Evolutionary conservation across 805 yeast genomes (phyloP), one percentile per base, ranked within the genome.

Genomic region (Ogataea allantospora): DNA sequence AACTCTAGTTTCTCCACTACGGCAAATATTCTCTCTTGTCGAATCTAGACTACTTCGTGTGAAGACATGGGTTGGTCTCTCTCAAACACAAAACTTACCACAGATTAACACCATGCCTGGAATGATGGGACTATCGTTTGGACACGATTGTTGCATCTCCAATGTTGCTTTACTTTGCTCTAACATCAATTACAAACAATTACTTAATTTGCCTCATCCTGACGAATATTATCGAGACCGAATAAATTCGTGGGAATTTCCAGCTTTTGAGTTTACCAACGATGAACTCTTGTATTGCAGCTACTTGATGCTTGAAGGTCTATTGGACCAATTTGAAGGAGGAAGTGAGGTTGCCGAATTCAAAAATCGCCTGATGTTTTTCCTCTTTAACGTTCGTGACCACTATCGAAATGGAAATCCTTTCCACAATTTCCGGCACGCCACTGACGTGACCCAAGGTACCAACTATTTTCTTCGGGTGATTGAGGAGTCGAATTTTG

Each of bases 371-470:
- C 63, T 88, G 18, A 61, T 78, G 28, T 70, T 75, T 14, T 71
- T 89, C 47, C 61, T 88, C 15, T 74, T 82, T 47, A 73, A 79
- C 48, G 70, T 86, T 7, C 73, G 96, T 44, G 83, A 84, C 49
- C 76, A 87, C 30, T 93, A 93, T 62, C 80, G 83, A 53, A 77
- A 78, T 50, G 86, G 88, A 8, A 89, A 89, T 58, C 87, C 91
- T 12, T 93, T 91, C 68, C 99, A 93, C 66, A 89, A 91, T 63
- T 93, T 89, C 57, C 75, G 95, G 50, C 99, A 93, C 63, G 97
- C 96, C 0, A 84, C 88, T 12, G 99, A 93, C 63, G 99, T 93
- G 7, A 65, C 89, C 55, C 99, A 93, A 63, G 95, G 95, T 2
- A 78, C 91, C 21, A 81, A 83, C 65, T 81, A 72, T 57, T 77